A percentile compares a stretch with the other conserved stretches of the same genome.
Evolutionary conservation across 2,329 filamentous ascomycete species (phyloP).

Genomic region (Colletotrichum sp.): DNA sequence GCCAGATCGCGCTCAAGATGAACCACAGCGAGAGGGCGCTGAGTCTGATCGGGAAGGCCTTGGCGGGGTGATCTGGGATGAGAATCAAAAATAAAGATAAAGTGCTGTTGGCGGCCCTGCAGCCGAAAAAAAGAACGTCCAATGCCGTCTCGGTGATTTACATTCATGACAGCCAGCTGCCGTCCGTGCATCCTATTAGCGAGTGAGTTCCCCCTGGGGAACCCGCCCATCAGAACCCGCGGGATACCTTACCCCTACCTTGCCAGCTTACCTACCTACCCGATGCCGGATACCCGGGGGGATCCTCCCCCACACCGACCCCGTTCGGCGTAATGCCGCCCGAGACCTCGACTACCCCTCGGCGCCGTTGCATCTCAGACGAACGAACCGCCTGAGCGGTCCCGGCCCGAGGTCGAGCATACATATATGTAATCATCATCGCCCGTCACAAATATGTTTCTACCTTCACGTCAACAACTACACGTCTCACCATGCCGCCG

Average conservation of each 20-base stretch:
- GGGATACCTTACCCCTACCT: not conserved
- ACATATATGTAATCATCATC: not conserved
- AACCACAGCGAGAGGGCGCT: conserved; percentile 67
- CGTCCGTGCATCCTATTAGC: conserved; percentile 9
- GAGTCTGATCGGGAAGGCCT: conserved; percentile 66
- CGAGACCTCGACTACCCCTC: conserved; percentile 1
- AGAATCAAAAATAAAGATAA: not conserved
- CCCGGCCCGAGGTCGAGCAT: not conserved
- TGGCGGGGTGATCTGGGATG: conserved; percentile 33
- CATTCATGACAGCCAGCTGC: not conserved
- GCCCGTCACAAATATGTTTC: no score
- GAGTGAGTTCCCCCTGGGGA: not conserved
- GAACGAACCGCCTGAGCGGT: not conserved
- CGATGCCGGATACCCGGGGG: not conserved
- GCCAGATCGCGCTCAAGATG: conserved; percentile 69
- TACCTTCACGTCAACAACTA: not conserved
- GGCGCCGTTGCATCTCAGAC: not conserved
- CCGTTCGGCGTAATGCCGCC: conserved; percentile 13
- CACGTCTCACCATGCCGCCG: conserved; percentile 3
- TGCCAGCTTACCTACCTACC: not conserved
- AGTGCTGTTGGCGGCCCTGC: not conserved
- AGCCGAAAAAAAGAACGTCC: not conserved
- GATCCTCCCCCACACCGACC: not conserved
- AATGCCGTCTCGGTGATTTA: not conserved
- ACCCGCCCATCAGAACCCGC: not conserved